Conservation (phyloP, 345 rosid genomes). For the Gossypium ekmanianum region DNA sequence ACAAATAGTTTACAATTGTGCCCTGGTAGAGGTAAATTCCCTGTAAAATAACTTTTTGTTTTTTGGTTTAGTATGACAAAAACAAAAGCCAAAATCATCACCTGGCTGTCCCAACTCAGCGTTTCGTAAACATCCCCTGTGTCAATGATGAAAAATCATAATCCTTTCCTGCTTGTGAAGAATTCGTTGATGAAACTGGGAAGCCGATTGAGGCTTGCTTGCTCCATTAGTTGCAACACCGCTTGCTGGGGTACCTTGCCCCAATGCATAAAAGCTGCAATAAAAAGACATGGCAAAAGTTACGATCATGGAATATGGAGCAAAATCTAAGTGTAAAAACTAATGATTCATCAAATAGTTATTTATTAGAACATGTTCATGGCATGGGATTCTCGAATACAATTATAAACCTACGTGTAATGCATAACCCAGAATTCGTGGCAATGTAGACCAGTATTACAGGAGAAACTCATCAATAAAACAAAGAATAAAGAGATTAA, state of each 20-base stretch:
- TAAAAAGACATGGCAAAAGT: background rate
- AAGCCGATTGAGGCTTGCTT: conserved; percentile 54
- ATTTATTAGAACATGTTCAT: background rate
- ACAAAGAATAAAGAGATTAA: background rate
- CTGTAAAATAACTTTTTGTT: conserved; percentile 29
- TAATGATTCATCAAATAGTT: background rate
- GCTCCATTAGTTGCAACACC: conserved; percentile 37
- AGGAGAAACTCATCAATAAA: background rate
- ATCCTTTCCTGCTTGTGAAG: conserved; percentile 66
- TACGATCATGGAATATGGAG: background rate
- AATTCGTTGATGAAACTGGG: conserved; percentile 36
- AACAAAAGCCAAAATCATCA: conserved; percentile 8
- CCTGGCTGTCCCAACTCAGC: conserved; percentile 30
- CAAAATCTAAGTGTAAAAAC: background rate
- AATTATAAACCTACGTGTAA: background rate
- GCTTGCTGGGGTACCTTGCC: conserved; percentile 47
- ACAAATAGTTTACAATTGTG: conserved; percentile 42
- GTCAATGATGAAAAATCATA: conserved; percentile 89
- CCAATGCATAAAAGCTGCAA: conserved; percentile 50
- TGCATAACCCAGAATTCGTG: background rate
- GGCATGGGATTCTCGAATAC: background rate
- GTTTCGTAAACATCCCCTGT: conserved; percentile 80
- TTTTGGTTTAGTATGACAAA: conserved; percentile 22
- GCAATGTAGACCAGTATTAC: background rate
- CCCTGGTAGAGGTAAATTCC: conserved; percentile 17